These are phyloP conservation scores for Xanthoconium separans DNA, from an alignment of 1,284 basidiomycete genomes.

Conservation along the genomic window DNA sequence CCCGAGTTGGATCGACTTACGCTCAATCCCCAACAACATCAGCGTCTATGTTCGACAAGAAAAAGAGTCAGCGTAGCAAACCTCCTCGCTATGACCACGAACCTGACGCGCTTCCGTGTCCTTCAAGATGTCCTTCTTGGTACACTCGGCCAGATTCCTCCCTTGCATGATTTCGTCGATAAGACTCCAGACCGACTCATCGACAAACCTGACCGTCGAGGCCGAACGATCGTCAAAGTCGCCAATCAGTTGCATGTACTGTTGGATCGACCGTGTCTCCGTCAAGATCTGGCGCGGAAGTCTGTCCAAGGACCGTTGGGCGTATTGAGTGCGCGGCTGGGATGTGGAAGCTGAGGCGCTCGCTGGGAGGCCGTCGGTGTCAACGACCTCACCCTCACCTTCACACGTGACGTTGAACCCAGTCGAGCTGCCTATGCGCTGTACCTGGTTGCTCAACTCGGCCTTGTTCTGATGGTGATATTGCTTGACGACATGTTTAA, in stretches of 20 bases:
- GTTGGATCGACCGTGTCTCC: slow-evolving; percentile 45
- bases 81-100: neutral
- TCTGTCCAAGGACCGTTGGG: slow-evolving; percentile 42
- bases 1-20: slow-evolving; percentile 34
- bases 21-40: slow-evolving; percentile 53
- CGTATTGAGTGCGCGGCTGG: slow-evolving; percentile 5
- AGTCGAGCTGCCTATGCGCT: slow-evolving; percentile 3
- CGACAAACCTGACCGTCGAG: slow-evolving; percentile 28
- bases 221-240: slow-evolving; percentile 17
- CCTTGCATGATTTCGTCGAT: slow-evolving; percentile 49
- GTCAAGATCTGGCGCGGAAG: slow-evolving; percentile 50
- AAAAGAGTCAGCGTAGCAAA: slow-evolving; percentile 1
- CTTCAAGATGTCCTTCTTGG: slow-evolving; percentile 48
- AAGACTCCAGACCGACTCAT: slow-evolving; percentile 41
- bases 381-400: neutral
- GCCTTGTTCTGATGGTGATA: slow-evolving; percentile 37
- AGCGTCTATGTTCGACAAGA: slow-evolving; percentile 39
- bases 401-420: neutral
- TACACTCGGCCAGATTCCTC: slow-evolving; percentile 36
- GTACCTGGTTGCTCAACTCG: slow-evolving; percentile 10
- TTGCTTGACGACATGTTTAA: slow-evolving; percentile 47
- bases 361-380: neutral
- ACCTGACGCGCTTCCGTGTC: slow-evolving; percentile 53
- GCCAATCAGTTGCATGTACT: slow-evolving; percentile 45
- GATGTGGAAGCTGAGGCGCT: slow-evolving; percentile 4